Base-by-base conservation (phyloP, 768 basidiomycete species). In the Boletellus ananas region DNA sequence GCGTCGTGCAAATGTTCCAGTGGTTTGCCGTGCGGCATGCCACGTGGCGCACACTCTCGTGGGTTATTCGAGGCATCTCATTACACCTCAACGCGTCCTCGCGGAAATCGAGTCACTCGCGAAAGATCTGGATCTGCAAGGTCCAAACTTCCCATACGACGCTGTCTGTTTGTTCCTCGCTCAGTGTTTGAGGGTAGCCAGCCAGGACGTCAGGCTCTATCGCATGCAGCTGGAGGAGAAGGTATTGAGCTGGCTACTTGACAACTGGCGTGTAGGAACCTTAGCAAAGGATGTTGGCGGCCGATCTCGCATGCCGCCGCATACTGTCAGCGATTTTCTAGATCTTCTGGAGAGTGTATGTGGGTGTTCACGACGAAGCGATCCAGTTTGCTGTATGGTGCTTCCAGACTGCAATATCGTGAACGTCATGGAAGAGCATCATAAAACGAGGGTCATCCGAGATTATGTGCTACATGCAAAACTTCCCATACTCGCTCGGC, bases 91-190 rank as follows among this genome's bases (percentile, higher is more conserved):
- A 34, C 78, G 78, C 13, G 70, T 87, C 39, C 72, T 89, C 13
- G 60, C 70, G 3, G 92, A 94, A 63, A 83, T 97, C 42, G 92
- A 93, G 62, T 73, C 76, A 0, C 72, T 97, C 41, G 79, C 83
- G 1, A 85, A 85, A 54, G 90, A 95, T 54, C 73, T 99, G 50
- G 87, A 91, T 55, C 79, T 96, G 14, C 95, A 98, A 69, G 94
- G 94, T 0, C 94, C 94, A 2, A 72, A 82, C 13, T 85, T 80
- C 59, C 92, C 94, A 0, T 88, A 79, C 59, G 96, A 99, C 62
- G 84, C 94, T 1, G 91, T 95, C 34, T 96, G 94, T 72, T 73
- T 75, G 49, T 92, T 98, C 63, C 74, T 97, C 40, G 71, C 79
- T 6, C 72, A 79, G 23, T 85, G 82, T 48, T 72, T 97, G 41